phyloP scores from a whole-genome alignment of 2,329 filamentous ascomycete genomes.

The Sclerotinia subarctica region DNA sequence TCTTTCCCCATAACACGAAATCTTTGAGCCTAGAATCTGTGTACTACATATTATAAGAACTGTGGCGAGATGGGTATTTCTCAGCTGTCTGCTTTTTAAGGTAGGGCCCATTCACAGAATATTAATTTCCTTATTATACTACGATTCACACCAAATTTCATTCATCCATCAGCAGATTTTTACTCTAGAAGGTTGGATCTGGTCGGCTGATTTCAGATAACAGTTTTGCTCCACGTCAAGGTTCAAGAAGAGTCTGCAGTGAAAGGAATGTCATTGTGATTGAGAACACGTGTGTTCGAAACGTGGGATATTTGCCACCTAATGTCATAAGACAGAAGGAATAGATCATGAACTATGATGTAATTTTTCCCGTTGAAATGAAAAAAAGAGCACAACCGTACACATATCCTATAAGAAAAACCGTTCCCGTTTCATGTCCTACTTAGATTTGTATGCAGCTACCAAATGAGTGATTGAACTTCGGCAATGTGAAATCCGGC shows the following conservation, averaged over 20 bases:
- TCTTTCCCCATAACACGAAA: not conserved
- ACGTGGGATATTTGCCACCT: not conserved
- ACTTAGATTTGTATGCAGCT: not conserved
- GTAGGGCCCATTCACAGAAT: not conserved
- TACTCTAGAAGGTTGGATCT: not conserved
- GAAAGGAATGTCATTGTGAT: not conserved
- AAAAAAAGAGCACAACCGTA: not conserved
- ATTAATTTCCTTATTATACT: not conserved
- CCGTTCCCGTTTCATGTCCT: not conserved
- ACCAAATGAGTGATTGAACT: not conserved
- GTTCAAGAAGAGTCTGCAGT: not conserved
- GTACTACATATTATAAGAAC: not conserved
- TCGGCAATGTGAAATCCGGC: not conserved
- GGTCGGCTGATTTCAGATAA: not conserved
- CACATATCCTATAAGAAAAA: not conserved
- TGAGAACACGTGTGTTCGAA: not conserved
- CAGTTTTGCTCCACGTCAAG: not conserved
- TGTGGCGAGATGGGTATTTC: not conserved
- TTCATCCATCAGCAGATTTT: not conserved
- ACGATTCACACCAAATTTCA: not conserved
- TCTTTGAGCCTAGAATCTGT: not conserved
- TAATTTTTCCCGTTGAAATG: not conserved
- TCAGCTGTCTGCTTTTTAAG: not conserved
- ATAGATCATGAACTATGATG: not conserved
- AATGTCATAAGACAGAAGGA: not conserved